A percentile compares a stretch with the other conserved stretches of the same genome.
Evolutionary conservation across 768 basidiomycete species (phyloP).

Genomic region (Plicaturopsis crispa): DNA sequence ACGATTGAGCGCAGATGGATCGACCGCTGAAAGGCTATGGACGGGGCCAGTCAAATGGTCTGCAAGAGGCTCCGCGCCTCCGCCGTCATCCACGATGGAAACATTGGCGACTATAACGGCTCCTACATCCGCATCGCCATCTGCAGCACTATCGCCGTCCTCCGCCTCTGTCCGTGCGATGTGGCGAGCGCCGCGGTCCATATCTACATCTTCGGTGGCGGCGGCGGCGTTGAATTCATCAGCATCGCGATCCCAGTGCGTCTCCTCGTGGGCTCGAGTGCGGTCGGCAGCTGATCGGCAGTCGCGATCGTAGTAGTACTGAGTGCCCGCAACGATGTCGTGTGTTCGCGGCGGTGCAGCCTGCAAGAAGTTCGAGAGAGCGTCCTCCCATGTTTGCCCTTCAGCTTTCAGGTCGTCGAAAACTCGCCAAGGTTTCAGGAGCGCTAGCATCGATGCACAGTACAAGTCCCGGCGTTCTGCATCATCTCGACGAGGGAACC

Average conservation of each 20-base stretch:
- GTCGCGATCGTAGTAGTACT: constrained; percentile 26
- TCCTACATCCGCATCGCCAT: not conserved
- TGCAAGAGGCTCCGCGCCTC: not conserved
- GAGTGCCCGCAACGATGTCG: constrained; percentile 18
- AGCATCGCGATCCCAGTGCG: not conserved
- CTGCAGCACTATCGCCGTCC: not conserved
- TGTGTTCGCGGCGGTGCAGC: not conserved
- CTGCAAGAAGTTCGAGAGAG: constrained; percentile 12
- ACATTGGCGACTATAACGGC: not conserved
- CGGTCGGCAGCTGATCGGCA: too few relatives aligned
- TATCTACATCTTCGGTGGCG: not conserved
- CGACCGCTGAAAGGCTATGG: constrained; percentile 1
- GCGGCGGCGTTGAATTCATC: not conserved
- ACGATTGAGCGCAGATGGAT: constrained; percentile 12
- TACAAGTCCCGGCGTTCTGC: constrained; percentile 18
- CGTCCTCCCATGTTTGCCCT: constrained; percentile 12
- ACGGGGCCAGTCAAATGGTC: not conserved
- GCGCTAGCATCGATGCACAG: constrained; percentile 24
- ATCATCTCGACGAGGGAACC: constrained; percentile 23
- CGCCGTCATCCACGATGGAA: not conserved
- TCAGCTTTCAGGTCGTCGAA: constrained; percentile 17
- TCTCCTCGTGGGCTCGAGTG: constrained; percentile 1
- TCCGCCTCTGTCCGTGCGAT: not conserved
- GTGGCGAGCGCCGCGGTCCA: not conserved
- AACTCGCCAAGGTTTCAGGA: constrained; percentile 27